Evolutionary conservation across 805 yeast species (phyloP), one percentile per base, ranked within the genome.

Genomic region (Debaryomyces tyrocola): DNA sequence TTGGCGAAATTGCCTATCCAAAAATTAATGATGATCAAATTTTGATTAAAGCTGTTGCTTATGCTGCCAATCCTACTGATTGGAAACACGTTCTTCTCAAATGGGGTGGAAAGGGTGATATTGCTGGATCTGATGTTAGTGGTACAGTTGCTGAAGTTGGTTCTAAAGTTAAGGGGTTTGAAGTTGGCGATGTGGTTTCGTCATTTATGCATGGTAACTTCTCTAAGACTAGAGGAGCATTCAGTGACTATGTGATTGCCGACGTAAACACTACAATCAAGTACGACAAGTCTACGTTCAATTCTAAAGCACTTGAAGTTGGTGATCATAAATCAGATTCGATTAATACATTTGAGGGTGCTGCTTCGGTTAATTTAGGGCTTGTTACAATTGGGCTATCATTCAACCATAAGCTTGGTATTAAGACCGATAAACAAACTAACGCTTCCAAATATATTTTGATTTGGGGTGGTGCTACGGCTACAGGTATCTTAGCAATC

Each of bases 11-110:
- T 15, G 38, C 49, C 11, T 37, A 42, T 37, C 49, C 49, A 33
- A 31, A n/a, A 14, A 20, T 46, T 9, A 17, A 42, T 7, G 50
- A 43, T 14, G 59, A 57, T 20, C 69, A 75, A 47, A 55, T 84
- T 11, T 62, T 83, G 11, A 62, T 85, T 44, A 75, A 79, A 58
- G 70, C 79, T 4, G 60, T 63, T 20, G 81, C 87, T 6, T 77
- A 63, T 44, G 88, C 85, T 1, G 73, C 75, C 34, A 85, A 85
- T 56, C 90, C 90, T 37, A 79, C 85, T 5, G 91, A 85, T 58
- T 83, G 85, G 84, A 83, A 83, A 55, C 87, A 83, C 55, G 58
- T 75, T 38, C 70, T 57, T 4, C 60, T 44, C 43, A 67, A 8
- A 53, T 66, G 46, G 79, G 82, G 15, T 62, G 53, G 1, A 27